Evolutionary conservation across 2,329 filamentous ascomycete species (phyloP).

Genomic region (Capronia americana): DNA sequence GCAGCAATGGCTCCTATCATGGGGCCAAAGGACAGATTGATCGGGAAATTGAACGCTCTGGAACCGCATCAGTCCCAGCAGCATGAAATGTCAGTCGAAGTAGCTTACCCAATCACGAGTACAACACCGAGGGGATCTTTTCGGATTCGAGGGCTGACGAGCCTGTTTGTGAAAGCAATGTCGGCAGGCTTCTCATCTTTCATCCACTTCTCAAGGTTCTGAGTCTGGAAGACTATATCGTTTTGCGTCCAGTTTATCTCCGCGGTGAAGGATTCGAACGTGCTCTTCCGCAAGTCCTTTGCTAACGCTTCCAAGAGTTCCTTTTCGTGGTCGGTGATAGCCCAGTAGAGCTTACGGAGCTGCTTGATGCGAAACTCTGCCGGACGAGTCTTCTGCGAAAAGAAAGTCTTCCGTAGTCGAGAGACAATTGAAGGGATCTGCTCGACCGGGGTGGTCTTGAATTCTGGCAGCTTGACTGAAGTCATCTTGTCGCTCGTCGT

Average conservation of each 20-base stretch:
- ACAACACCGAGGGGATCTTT: slow-evolving; percentile 87
- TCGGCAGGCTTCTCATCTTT: slow-evolving; percentile 79
- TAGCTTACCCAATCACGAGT: slow-evolving; percentile 76
- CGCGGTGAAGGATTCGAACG: slow-evolving; percentile 73
- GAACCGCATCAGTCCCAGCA: slow-evolving; percentile 24
- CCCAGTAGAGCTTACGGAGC: slow-evolving; percentile 96
- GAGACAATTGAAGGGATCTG: slow-evolving; percentile 68
- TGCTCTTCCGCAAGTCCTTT: slow-evolving; percentile 78
- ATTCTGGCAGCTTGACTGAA: slow-evolving; percentile 48
- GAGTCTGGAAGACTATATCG: slow-evolving; percentile 78
- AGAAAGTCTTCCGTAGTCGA: slow-evolving; percentile 71
- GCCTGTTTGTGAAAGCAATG: slow-evolving; percentile 70
- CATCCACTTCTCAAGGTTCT: slow-evolving; percentile 80
- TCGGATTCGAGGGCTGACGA: slow-evolving; percentile 75
- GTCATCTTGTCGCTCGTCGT: slow-evolving; percentile 41
- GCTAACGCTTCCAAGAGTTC: slow-evolving; percentile 76
- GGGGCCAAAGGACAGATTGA: slow-evolving; percentile 79
- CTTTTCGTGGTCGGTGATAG: slow-evolving; percentile 75
- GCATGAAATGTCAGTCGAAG: slow-evolving; percentile 12
- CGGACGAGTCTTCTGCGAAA: slow-evolving; percentile 79
- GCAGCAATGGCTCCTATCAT: slow-evolving; percentile 89
- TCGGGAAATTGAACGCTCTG: slow-evolving; percentile 89
- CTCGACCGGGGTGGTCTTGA: slow-evolving; percentile 69
- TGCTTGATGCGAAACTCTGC: slow-evolving; percentile 82
- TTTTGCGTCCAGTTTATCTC: slow-evolving; percentile 82